phyloP scores from a whole-genome alignment of 345 rosid genomes.

The rapeseed (Brassica napus) region DNA sequence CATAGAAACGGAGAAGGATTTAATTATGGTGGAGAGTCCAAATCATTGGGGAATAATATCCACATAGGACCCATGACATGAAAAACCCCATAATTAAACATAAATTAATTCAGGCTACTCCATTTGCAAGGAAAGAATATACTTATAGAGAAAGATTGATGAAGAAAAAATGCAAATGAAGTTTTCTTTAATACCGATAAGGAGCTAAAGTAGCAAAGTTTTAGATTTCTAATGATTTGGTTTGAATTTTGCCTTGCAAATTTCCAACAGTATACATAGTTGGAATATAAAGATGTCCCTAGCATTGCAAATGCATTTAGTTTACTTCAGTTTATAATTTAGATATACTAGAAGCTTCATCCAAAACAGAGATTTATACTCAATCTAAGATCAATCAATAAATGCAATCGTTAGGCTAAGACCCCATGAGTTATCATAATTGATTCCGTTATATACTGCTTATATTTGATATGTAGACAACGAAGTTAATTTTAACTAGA shows the following conservation, averaged over 20 bases:
- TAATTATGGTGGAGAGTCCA: slow-evolving; percentile 32
- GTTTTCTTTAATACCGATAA: slow-evolving; percentile 26
- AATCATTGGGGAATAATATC: slow-evolving; percentile 47
- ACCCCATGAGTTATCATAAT: neutral
- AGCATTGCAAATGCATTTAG: slow-evolving; percentile 18
- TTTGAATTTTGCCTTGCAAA: slow-evolving; percentile 38
- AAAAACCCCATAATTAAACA: slow-evolving; percentile 18
- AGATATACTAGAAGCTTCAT: slow-evolving; percentile 6
- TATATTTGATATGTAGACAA: neutral
- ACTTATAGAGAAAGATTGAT: slow-evolving; percentile 29
- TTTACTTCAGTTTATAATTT: slow-evolving; percentile 3
- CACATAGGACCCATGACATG: slow-evolving; percentile 31
- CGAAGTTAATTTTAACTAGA: neutral
- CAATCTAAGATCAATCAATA: slow-evolving; percentile 1
- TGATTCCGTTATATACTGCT: neutral
- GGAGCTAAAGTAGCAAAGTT: slow-evolving; percentile 36
- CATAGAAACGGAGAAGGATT: slow-evolving; percentile 19
- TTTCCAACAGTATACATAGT: slow-evolving; percentile 24
- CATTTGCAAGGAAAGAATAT: slow-evolving; percentile 42
- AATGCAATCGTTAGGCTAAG: neutral
- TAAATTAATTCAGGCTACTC: slow-evolving; percentile 34
- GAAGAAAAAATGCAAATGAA: slow-evolving; percentile 28
- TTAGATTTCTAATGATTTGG: slow-evolving; percentile 38
- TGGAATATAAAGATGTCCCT: slow-evolving; percentile 22
- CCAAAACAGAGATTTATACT: neutral